Evolutionary conservation across 257 asterid genomes (phyloP).

Genomic region (Nicotiana sylvestris): DNA sequence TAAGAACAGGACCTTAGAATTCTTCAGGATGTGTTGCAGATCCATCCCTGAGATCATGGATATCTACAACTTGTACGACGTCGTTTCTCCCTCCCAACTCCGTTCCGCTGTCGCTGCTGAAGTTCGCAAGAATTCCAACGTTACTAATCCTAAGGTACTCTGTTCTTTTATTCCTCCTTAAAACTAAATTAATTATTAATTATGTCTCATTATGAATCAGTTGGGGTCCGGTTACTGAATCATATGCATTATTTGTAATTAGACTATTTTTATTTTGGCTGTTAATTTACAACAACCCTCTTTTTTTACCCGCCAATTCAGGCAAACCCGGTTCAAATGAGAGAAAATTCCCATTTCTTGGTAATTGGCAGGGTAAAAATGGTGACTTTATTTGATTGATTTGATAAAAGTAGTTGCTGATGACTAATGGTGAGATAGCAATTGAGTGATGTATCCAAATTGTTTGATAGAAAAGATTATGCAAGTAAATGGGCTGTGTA

Average conservation of each 20-base stretch:
- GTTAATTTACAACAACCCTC: no score
- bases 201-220: not conserved
- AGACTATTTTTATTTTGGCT: not conserved
- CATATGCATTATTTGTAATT: not conserved
- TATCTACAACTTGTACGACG: conserved; percentile 65
- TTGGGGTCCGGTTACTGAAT: not conserved
- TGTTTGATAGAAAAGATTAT: not conserved
- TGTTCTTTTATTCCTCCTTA: not conserved
- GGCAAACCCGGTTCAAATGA: not conserved
- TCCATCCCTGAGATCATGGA: conserved; percentile 82
- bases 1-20: conserved; percentile 64
- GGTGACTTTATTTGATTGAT: not conserved
- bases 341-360: not conserved
- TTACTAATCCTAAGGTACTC: conserved; percentile 68
- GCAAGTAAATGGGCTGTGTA: not conserved
- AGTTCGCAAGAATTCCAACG: conserved; percentile 70
- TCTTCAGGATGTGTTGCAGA: conserved; percentile 85
- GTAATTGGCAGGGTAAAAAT: not conserved
- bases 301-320: no score
- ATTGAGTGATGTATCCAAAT: not conserved
- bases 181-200: not conserved
- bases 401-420: not conserved
- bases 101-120: conserved; percentile 65
- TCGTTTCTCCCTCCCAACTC: conserved; percentile 65
- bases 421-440: not conserved